Evolutionary conservation across 495 filamentous ascomycete genomes (phyloP).

Genomic region (Xanthoparmelia taractica): DNA sequence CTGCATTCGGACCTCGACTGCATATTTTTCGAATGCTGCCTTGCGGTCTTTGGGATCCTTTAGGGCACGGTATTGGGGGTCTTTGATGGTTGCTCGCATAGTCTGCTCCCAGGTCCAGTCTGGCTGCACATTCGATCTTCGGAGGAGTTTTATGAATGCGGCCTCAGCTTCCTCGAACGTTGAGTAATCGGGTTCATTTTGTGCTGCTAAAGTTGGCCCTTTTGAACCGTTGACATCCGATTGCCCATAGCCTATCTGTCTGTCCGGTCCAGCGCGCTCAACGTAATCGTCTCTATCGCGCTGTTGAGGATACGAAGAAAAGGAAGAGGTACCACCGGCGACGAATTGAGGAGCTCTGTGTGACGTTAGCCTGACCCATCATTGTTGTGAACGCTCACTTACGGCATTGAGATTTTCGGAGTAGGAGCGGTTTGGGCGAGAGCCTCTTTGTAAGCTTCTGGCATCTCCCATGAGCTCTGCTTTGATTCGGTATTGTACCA

Average conservation of each 20-base stretch:
- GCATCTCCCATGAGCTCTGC: constrained; percentile 92
- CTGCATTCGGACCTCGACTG: constrained; percentile 78
- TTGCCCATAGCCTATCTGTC: constrained; percentile 56
- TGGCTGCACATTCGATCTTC: constrained; percentile 72
- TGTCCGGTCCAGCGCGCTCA: constrained; percentile 55
- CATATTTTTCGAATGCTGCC: constrained; percentile 91
- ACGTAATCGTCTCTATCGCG: constrained; percentile 46
- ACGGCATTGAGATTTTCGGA: constrained; percentile 50
- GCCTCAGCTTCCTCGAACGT: constrained; percentile 87
- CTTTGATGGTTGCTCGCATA: constrained; percentile 81
- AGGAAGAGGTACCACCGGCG: constrained; percentile 53
- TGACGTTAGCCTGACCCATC: constrained; percentile 25
- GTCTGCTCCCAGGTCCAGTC: constrained; percentile 92
- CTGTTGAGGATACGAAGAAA: constrained; percentile 41
- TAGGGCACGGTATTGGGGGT: constrained; percentile 86
- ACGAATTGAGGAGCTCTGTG: constrained; percentile 59
- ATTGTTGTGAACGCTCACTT: constrained; percentile 32
- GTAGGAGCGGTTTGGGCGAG: constrained; percentile 49
- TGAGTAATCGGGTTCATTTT: constrained; percentile 73
- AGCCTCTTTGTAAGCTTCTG: constrained; percentile 69
- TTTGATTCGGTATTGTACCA: constrained; percentile 90
- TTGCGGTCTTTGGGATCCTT: constrained; percentile 92
- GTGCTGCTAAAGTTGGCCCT: constrained; percentile 54
- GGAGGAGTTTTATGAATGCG: constrained; percentile 87
- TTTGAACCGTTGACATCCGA: constrained; percentile 49